Base-by-base conservation (phyloP, 306 rosid genomes). In the Aeschynomene evenia region DNA sequence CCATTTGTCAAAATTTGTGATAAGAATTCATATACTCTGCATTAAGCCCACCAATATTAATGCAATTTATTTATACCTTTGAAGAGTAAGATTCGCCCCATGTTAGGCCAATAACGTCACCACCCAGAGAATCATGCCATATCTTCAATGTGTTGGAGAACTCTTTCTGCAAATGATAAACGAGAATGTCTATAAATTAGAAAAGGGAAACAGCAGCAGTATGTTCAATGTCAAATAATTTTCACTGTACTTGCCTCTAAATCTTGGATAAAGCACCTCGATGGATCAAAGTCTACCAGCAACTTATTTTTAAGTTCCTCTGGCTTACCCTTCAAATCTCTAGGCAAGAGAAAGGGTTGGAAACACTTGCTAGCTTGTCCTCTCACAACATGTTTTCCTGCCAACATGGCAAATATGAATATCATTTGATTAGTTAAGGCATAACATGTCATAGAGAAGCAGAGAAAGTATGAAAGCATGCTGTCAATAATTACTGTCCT, bases 41-140 rank as follows among this genome's bases (percentile, higher is more conserved):
- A 21, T 31, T 34, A 40, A 61, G 14, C 16, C 50, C 9, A 26
- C 19, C 55, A 45, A 63, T 15, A 48, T 37, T 14, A 42, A 49
- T 3, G 9, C 19, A 74, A 53, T 4, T 26, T n/a, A n/a, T 56
- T 20, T 14, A 61, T 83, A 94, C 99, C 99, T 91, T 91, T 18
- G 96, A 81, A 76, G 80, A 28, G 71, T 6, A 12, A 18, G 77
- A 66, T 14, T 79, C 73, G 79, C 82, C 82, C 99, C 99, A 94
- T 13, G 96, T 94, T 68, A 94, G 74, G 77, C 99, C 99, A 63
- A 94, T 78, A 22, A 86, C 92, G 63, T 94, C 99, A 12, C 99
- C 99, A 68, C 97, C 99, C 64, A 94, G 76, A 78, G 86, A 85
- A 88, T 94, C 99, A 60, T 88, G 87, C 99, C 99, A 94, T 53